These are phyloP conservation scores for Amanita thiersii DNA, from an alignment of 768 basidiomycete species.

Conservation along the genomic window DNA sequence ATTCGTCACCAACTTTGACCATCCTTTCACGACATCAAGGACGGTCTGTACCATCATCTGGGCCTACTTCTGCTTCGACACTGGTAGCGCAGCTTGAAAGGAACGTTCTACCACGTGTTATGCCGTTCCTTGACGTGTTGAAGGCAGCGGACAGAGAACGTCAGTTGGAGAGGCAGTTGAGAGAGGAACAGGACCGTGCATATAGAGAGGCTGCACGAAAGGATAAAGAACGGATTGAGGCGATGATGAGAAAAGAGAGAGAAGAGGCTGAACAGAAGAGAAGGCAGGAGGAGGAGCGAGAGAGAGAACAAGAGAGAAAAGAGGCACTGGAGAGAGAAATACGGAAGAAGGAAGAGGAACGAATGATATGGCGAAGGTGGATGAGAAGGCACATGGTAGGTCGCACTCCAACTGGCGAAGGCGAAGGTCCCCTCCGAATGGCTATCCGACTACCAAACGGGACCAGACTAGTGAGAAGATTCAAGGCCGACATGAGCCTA, in stretches of 20 bases:
- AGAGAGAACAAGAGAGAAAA: conserved; percentile 39
- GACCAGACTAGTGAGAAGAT: conserved; percentile 49
- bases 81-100: conserved; percentile 61
- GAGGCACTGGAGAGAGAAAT: conserved; percentile 13
- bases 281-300: conserved; percentile 20
- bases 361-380: conserved; percentile 54
- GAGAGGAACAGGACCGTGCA: conserved; percentile 79
- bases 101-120: conserved; percentile 74
- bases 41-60: conserved; percentile 30
- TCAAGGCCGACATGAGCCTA: conserved; percentile 40
- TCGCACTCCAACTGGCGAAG: conserved; percentile 15
- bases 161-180: conserved; percentile 48
- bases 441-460: conserved; percentile 51
- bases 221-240: conserved; percentile 64
- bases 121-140: conserved; percentile 64
- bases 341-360: conserved; percentile 16
- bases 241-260: conserved; percentile 36
- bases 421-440: conserved; percentile 28
- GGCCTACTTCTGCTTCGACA: conserved; percentile 53
- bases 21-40: conserved; percentile 86
- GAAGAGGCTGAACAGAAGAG: conserved; percentile 26
- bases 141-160: conserved; percentile 39
- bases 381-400: conserved; percentile 40
- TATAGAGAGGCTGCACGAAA: conserved; percentile 55
- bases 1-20: conserved; percentile 48